Conservation (phyloP, 495 filamentous ascomycete species). For the Rhypophila decipiens region DNA sequence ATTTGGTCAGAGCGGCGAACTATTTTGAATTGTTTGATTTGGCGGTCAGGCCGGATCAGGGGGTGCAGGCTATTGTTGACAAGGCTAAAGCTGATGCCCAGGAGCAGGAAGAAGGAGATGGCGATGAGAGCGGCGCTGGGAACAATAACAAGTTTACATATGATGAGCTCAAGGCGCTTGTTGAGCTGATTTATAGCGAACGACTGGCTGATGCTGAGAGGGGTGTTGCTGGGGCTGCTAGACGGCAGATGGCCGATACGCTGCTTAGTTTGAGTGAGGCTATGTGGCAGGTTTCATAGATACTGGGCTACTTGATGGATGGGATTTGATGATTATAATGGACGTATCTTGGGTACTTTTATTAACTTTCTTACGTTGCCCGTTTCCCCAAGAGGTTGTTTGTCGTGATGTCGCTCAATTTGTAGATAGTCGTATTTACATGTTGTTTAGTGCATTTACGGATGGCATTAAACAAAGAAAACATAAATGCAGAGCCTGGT, state of each 20-base stretch:
- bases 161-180: constrained; percentile 75
- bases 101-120: not conserved
- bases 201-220: constrained; percentile 62
- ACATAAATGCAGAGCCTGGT: too few species aligned
- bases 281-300: constrained; percentile 67
- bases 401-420: too few species aligned
- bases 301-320: too few species aligned
- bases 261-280: constrained; percentile 70
- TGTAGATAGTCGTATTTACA: too few species aligned
- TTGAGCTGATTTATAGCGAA: constrained; percentile 85
- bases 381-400: too few species aligned
- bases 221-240: constrained; percentile 65
- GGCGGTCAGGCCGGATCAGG: too few species aligned
- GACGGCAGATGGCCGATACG: constrained; percentile 69
- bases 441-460: too few species aligned
- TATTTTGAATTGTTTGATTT: constrained; percentile 78
- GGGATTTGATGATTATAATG: too few species aligned
- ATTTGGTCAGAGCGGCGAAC: constrained; percentile 60
- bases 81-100: constrained; percentile 52
- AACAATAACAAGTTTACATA: constrained; percentile 57
- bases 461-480: too few species aligned
- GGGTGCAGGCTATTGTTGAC: constrained; percentile 62
- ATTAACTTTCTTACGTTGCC: too few species aligned
- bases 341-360: too few species aligned
- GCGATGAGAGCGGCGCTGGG: constrained; percentile 27